phyloP scores from a whole-genome alignment of 306 rosid genomes.

The Ormosia emarginata region DNA sequence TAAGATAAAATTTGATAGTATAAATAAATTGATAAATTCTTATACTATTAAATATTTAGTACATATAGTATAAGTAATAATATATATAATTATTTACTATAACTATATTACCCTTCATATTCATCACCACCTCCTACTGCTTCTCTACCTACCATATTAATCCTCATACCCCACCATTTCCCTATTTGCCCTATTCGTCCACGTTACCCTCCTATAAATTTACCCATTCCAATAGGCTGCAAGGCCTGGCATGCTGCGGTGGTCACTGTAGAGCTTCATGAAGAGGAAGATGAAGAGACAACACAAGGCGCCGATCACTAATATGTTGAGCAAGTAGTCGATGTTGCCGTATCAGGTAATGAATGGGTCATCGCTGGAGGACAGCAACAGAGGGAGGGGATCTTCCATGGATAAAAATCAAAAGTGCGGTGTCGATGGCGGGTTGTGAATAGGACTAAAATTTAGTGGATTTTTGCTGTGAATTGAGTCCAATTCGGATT shows the following conservation, averaged over 20 bases:
- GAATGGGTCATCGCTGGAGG: constrained; percentile 22
- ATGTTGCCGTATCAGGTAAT: constrained; percentile 84
- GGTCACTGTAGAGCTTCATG: constrained; percentile 94
- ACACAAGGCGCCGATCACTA: constrained; percentile 71
- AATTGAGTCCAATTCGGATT: constrained; percentile 4
- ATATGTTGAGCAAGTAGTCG: constrained; percentile 81
- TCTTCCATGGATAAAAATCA: constrained; percentile 25
- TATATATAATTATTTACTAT: too few relatives aligned
- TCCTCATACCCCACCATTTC: too few relatives aligned
- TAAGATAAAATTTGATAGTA: too few relatives aligned
- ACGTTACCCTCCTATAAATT: too few relatives aligned
- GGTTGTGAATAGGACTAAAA: neutral
- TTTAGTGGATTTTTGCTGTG: constrained; percentile 3
- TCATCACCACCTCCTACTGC: too few relatives aligned
- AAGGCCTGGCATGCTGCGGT: constrained; percentile 89
- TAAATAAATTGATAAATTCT: too few relatives aligned
- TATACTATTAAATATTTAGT: too few relatives aligned
- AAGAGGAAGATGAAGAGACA: constrained; percentile 77
- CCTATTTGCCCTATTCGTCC: too few relatives aligned
- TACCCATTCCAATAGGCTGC: too few relatives aligned
- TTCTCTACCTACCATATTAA: too few relatives aligned
- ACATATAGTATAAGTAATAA: too few relatives aligned
- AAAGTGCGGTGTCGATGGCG: neutral
- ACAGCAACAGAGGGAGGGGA: constrained; percentile 54
- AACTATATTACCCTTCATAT: too few relatives aligned